phyloP scores from a whole-genome alignment of 2,329 filamentous ascomycete species.

The Phialemoniopsis sp. region DNA sequence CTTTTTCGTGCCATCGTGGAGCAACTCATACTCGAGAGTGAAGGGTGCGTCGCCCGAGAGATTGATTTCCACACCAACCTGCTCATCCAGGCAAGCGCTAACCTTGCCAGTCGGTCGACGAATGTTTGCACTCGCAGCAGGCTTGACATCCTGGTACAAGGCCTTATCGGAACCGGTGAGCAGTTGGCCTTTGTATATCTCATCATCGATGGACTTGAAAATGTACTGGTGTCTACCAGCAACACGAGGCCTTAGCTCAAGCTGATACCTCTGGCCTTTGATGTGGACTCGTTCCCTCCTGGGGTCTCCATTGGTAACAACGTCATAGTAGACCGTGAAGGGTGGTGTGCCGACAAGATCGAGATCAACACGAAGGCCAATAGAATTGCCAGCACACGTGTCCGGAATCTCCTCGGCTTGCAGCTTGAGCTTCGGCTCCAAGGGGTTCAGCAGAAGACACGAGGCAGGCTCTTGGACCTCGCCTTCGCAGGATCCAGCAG shows the following conservation, averaged over 20 bases:
- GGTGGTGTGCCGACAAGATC: slow-evolving; percentile 91
- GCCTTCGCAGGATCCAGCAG: slow-evolving; percentile 77
- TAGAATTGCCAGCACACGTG: slow-evolving; percentile 90
- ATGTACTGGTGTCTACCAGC: slow-evolving; percentile 85
- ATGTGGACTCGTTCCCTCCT: slow-evolving; percentile 54
- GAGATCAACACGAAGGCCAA: slow-evolving; percentile 83
- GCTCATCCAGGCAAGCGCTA: slow-evolving; percentile 78
- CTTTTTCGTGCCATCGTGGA: slow-evolving; percentile 82
- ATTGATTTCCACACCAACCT: slow-evolving; percentile 68
- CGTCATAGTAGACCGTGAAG: slow-evolving; percentile 77
- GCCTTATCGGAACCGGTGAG: slow-evolving; percentile 58
- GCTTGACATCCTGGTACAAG: slow-evolving; percentile 88
- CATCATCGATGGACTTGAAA: slow-evolving; percentile 77
- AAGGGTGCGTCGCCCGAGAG: slow-evolving; percentile 84
- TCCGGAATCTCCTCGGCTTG: slow-evolving; percentile 81
- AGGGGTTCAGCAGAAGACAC: slow-evolving; percentile 87
- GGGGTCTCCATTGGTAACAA: slow-evolving; percentile 58
- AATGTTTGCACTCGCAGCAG: slow-evolving; percentile 78
- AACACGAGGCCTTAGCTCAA: slow-evolving; percentile 76
- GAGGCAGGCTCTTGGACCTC: slow-evolving; percentile 91
- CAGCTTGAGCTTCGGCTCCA: slow-evolving; percentile 75
- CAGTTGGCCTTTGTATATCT: slow-evolving; percentile 67
- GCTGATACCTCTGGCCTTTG: slow-evolving; percentile 72
- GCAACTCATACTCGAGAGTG: slow-evolving; percentile 84
- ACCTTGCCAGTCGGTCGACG: slow-evolving; percentile 48